Percentiles rank a stretch among this genome's conserved stretches.
Conservation (phyloP, 805 yeast genomes). For the Komagataella phaffii region DNA sequence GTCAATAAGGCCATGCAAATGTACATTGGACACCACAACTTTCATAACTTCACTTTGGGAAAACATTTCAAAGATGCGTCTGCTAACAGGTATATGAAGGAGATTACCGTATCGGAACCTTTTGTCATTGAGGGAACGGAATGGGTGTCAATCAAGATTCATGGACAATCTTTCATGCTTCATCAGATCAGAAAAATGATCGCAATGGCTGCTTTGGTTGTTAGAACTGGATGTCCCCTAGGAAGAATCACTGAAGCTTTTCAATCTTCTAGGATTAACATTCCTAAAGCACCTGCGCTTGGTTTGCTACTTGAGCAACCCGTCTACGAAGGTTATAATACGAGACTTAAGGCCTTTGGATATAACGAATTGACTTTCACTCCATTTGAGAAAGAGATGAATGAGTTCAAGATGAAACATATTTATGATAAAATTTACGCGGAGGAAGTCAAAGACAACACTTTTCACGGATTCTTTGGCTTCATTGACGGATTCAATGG, state of each 20-base stretch:
- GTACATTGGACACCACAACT: constrained; percentile 83
- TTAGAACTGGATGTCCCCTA: constrained; percentile 77
- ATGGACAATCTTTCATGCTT: constrained; percentile 96
- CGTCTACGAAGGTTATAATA: constrained; percentile 77
- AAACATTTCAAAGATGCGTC: constrained; percentile 75
- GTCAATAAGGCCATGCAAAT: constrained; percentile 58
- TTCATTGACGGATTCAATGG: constrained; percentile 77
- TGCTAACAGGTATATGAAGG: constrained; percentile 72
- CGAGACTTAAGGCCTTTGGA: constrained; percentile 58
- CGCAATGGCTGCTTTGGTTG: constrained; percentile 79
- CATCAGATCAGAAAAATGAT: constrained; percentile 98
- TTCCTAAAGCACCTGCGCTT: constrained; percentile 96
- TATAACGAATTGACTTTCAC: constrained; percentile 63
- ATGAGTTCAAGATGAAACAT: constrained; percentile 71
- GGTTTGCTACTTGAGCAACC: constrained; percentile 88
- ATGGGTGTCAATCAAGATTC: constrained; percentile 92
- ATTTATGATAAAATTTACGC: constrained; percentile 88
- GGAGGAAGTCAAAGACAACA: constrained; percentile 81
- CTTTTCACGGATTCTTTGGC: constrained; percentile 81
- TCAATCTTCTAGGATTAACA: constrained; percentile 59
- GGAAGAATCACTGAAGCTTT: constrained; percentile 70
- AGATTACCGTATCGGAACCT: constrained; percentile 71
- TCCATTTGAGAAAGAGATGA: constrained; percentile 56
- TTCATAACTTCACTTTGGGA: constrained; percentile 31
- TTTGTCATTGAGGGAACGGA: constrained; percentile 88